Conservation (phyloP, 2,329 filamentous ascomycete genomes). For the Fusarium tjaetaba region DNA sequence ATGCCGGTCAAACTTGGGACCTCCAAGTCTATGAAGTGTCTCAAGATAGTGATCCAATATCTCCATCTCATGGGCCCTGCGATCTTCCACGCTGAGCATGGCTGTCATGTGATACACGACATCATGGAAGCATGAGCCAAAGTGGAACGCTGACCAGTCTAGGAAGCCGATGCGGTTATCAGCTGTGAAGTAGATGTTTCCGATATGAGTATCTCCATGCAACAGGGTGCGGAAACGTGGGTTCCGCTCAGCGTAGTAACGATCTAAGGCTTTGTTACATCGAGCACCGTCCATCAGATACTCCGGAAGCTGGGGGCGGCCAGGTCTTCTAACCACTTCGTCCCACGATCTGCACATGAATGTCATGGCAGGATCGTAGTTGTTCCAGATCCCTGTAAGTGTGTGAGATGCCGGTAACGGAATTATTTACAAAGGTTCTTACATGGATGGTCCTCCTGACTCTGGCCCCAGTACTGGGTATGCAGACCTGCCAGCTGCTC, state of each 20-base stretch:
- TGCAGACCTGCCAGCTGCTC: constrained; percentile 54
- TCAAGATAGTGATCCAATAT: constrained; percentile 37
- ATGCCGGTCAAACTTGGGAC: constrained; percentile 28
- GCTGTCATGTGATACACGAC: constrained; percentile 54
- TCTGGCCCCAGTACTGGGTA: constrained; percentile 48
- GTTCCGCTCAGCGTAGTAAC: constrained; percentile 51
- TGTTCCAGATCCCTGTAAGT: constrained; percentile 45
- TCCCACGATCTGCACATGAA: constrained; percentile 47
- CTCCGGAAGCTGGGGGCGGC: constrained; percentile 48
- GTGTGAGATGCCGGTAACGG: not conserved
- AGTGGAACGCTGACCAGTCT: constrained; percentile 55
- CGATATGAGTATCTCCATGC: constrained; percentile 56
- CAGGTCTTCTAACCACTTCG: constrained; percentile 43
- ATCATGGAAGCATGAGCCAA: constrained; percentile 56
- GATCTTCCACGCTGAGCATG: constrained; percentile 51
- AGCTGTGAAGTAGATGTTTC: constrained; percentile 54
- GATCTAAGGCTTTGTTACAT: constrained; percentile 49
- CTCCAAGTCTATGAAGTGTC: constrained; percentile 18
- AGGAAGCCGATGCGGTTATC: constrained; percentile 51
- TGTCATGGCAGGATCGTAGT: constrained; percentile 51
- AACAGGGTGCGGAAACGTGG: constrained; percentile 52
- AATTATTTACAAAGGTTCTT: not conserved
- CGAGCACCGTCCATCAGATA: constrained; percentile 50
- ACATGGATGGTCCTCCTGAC: constrained; percentile 45
- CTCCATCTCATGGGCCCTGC: constrained; percentile 52